These are phyloP conservation scores for Stylosanthes scabra DNA, from an alignment of 331 rosid genomes.

Conservation along the genomic window DNA sequence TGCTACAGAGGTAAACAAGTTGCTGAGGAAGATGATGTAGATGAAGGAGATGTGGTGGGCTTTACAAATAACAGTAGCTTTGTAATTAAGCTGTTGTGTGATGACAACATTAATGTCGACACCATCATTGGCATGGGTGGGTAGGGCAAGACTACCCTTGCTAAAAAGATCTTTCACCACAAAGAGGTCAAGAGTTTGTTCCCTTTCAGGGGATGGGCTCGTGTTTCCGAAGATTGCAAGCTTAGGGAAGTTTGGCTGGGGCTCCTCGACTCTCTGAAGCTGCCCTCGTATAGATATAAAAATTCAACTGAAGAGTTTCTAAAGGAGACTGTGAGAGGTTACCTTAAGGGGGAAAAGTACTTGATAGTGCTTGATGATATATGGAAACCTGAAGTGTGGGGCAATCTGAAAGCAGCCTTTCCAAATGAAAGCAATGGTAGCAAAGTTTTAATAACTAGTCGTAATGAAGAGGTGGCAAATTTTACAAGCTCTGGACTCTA, in stretches of 20 bases:
- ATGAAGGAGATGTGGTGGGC: conserved; percentile 13
- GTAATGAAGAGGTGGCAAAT: background rate
- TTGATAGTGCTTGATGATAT: conserved; percentile 34
- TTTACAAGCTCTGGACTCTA: background rate
- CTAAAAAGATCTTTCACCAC: background rate
- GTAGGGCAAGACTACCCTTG: conserved; percentile 21
- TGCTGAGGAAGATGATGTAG: background rate
- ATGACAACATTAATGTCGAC: background rate
- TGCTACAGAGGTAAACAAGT: background rate
- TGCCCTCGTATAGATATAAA: background rate
- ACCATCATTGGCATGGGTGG: conserved; percentile 30
- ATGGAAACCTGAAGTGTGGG: background rate
- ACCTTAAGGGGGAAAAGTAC: conserved; percentile 1
- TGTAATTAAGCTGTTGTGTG: background rate
- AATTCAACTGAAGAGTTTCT: background rate
- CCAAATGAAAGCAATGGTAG: conserved; percentile 10
- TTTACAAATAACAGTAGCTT: background rate
- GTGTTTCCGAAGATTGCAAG: background rate
- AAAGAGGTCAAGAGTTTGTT: background rate
- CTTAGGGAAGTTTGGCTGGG: background rate
- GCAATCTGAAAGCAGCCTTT: background rate
- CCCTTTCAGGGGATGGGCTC: background rate
- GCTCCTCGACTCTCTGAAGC: background rate
- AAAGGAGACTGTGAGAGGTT: background rate
- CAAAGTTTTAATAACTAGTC: conserved; percentile 42